Base-by-base conservation (phyloP, 345 rosid genomes). In the Citrus unshiu region DNA sequence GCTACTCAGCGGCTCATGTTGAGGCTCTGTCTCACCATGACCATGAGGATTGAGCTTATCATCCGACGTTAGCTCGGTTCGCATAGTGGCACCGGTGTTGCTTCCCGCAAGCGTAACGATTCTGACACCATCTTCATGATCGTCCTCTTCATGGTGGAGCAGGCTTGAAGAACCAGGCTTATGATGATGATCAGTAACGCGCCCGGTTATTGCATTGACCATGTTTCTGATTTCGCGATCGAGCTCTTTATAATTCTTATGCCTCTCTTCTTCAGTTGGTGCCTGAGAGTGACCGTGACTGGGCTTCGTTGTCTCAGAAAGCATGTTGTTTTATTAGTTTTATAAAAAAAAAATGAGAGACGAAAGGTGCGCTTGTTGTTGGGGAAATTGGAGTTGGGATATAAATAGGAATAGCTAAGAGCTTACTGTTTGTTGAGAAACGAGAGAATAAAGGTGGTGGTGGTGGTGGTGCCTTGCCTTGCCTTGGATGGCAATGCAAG, bases 81-180 rank as follows among this genome's bases (percentile, higher is more conserved):
- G 83, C 95, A 95, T 84, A 59, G 93, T 87, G 60, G 99, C 97
- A 30, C 98, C 98, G 0, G 84, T 62, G 83, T 95, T 95, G 74
- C 79, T 90, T 66, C 99, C 99, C 4, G 97, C 88, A 2, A 95
- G 95, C 0, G 96, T 95, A 80, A 93, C 77, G 69, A 90, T 86
- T 35, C 94, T 81, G 13, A 82, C 30, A 0, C 96, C 88, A 24
- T 72, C 79, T 3, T 84, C 89, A 5, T 83, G 87, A 1, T 82
- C 92, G 1, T 65, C 43, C 21, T 54, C 83, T 30, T 61, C 80
- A 8, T 59, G 79, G 59, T 79, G 86, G 21, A 32, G 81, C 18
- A 51, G 74, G 82, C 88, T 75, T 5, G 86, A 78, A 49, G 86
- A 78, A 49, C 95, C 86, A 9, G 89, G 82, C 81, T 82, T 93